A percentile compares a stretch with the other conserved stretches of the same genome.
Evolutionary conservation across 2,329 filamentous ascomycete genomes (phyloP).

Genomic region (Hypoxylon sp.): DNA sequence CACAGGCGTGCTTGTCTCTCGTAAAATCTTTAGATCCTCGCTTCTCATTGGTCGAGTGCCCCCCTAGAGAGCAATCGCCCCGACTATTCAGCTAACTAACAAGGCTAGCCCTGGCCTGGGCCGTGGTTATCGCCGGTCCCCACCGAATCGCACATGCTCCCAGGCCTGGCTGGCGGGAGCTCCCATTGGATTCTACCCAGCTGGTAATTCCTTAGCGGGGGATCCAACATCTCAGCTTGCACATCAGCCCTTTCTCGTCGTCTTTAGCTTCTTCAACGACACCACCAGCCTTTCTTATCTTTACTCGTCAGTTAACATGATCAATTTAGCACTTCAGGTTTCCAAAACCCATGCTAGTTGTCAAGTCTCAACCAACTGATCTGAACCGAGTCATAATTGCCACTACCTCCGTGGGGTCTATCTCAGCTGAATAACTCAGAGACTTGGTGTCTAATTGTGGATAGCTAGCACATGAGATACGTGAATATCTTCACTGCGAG

Average conservation of each 20-base stretch:
- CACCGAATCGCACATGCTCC: constrained; percentile 36
- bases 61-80: constrained; percentile 4
- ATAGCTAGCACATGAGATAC: not conserved
- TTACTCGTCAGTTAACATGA: not conserved
- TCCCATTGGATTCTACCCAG: constrained; percentile 36
- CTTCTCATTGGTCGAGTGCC: constrained; percentile 28
- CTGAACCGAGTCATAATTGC: not conserved
- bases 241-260: not conserved
- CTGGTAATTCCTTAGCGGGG: constrained; percentile 27
- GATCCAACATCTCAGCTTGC: constrained; percentile 16
- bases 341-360: not conserved
- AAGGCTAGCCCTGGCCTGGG: constrained; percentile 30
- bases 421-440: not conserved
- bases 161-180: constrained; percentile 37
- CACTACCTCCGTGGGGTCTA: not conserved
- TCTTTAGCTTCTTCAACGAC: not conserved
- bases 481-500: not conserved
- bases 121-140: constrained; percentile 34
- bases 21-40: constrained; percentile 25
- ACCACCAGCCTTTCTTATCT: not conserved
- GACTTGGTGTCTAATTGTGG: not conserved
- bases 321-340: not conserved
- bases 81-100: constrained; percentile 33
- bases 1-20: constrained; percentile 21
- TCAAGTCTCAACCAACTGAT: not conserved